phyloP scores from a whole-genome alignment of 169 alveolate species.

The Plasmodium malariae region DNA sequence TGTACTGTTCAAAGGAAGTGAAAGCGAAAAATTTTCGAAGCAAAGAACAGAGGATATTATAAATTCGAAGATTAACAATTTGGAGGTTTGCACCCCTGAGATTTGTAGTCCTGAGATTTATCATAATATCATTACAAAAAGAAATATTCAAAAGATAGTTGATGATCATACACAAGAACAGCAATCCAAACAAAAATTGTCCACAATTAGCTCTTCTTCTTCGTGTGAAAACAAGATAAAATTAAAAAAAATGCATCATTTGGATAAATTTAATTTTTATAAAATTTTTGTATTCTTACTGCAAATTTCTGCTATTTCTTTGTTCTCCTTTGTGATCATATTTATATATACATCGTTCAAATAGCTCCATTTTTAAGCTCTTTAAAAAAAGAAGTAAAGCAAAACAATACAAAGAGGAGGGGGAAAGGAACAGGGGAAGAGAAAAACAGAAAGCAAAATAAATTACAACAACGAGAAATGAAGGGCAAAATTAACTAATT shows the following conservation, averaged over 20 bases:
- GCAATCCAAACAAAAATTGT: too few relatives aligned
- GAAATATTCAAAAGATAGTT: slow-evolving; percentile 53
- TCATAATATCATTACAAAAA: slow-evolving; percentile 32
- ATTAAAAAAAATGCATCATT: neutral
- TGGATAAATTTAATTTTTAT: slow-evolving; percentile 37
- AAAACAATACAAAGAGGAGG: too few relatives aligned
- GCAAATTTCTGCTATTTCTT: slow-evolving; percentile 23
- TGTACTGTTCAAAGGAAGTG: too few relatives aligned
- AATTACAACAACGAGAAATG: too few relatives aligned
- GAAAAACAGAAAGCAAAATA: too few relatives aligned
- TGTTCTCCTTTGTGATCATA: slow-evolving; percentile 32
- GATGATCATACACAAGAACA: slow-evolving; percentile 10
- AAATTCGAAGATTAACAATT: too few relatives aligned
- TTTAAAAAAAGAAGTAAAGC: neutral
- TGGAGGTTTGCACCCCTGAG: too few relatives aligned
- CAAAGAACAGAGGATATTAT: neutral
- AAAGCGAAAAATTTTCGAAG: neutral
- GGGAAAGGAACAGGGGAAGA: too few relatives aligned
- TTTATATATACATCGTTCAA: slow-evolving; percentile 50
- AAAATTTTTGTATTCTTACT: slow-evolving; percentile 35
- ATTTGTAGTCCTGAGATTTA: slow-evolving; percentile 9
- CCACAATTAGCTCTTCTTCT: too few relatives aligned
- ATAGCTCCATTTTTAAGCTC: neutral
- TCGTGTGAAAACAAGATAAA: neutral
- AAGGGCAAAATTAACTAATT: too few relatives aligned